These are phyloP conservation scores for Botrytis squamosa DNA, from an alignment of 2,329 filamentous ascomycete genomes.

Conservation along the genomic window DNA sequence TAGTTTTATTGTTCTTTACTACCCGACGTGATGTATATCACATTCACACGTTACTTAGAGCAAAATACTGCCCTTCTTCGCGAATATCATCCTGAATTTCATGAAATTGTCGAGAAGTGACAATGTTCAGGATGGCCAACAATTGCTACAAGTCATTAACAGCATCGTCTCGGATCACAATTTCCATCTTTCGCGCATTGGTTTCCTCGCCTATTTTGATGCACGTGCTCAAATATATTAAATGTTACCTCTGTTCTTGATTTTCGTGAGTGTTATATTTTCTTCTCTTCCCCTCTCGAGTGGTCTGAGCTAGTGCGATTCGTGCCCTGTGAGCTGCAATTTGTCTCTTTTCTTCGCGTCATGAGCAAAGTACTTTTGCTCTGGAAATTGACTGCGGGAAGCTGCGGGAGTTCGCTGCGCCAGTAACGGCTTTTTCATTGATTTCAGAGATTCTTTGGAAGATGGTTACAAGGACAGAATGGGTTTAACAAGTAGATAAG, in stretches of 20 bases:
- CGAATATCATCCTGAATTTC: not conserved
- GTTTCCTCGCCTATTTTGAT: not conserved
- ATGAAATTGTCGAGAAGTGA: not conserved
- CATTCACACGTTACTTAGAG: no score
- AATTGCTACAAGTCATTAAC: not conserved
- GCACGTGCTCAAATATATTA: no score
- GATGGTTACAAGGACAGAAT: not conserved
- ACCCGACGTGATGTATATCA: not conserved
- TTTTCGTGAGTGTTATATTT: not conserved
- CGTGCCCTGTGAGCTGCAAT: no score
- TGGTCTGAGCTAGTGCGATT: not conserved
- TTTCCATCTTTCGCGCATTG: not conserved
- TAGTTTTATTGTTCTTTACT: no score
- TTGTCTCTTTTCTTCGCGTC: not conserved
- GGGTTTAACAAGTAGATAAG: not conserved
- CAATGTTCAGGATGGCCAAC: not conserved
- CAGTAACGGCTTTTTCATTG: not conserved
- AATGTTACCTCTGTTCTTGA: not conserved
- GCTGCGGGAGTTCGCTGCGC: not conserved
- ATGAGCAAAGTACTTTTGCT: not conserved
- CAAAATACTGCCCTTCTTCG: not conserved
- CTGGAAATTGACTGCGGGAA: not conserved
- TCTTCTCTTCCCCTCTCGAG: not conserved
- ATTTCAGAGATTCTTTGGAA: not conserved
- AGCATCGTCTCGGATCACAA: not conserved